Conservation (phyloP, 352 stramenopile genomes). For the Globisporangium cylindrosporum region DNA sequence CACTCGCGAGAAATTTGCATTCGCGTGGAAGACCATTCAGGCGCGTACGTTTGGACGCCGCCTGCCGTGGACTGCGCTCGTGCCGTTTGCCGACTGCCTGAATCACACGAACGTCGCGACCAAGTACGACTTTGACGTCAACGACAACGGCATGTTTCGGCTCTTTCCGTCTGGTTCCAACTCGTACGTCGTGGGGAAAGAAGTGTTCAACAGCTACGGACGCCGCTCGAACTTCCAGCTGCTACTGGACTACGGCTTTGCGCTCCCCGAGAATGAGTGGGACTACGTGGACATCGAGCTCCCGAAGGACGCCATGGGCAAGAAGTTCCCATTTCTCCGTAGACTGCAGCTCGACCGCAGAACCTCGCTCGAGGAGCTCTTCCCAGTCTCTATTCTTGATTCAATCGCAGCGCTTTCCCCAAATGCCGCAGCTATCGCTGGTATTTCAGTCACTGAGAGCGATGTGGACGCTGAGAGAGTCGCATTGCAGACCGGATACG, state of each 20-base stretch:
- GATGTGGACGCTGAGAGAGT: conserved; percentile 7
- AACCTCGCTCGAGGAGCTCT: conserved; percentile 48
- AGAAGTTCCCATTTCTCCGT: conserved; percentile 45
- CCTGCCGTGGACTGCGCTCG: conserved; percentile 88
- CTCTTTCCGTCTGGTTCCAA: conserved; percentile 64
- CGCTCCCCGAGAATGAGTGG: conserved; percentile 88
- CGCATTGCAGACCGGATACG: conserved; percentile 3
- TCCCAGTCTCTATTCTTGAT: conserved; percentile 22
- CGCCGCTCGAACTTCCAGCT: conserved; percentile 85
- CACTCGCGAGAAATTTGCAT: conserved; percentile 68
- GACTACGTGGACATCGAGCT: conserved; percentile 70
- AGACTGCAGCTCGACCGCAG: conserved; percentile 46
- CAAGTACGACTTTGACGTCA: conserved; percentile 83
- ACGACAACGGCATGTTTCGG: conserved; percentile 55
- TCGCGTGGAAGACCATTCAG: conserved; percentile 89
- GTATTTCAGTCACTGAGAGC: neutral
- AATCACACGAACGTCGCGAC: conserved; percentile 91
- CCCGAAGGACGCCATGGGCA: conserved; percentile 30
- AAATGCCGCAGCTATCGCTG: neutral
- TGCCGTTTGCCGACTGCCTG: conserved; percentile 91
- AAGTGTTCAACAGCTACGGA: conserved; percentile 93
- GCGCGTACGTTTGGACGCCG: conserved; percentile 89
- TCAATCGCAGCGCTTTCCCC: neutral
- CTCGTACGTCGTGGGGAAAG: conserved; percentile 45
- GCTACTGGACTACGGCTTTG: conserved; percentile 92